Evolutionary conservation across 2,329 filamentous ascomycete species (phyloP).

Genomic region (Fusarium veterinarium): DNA sequence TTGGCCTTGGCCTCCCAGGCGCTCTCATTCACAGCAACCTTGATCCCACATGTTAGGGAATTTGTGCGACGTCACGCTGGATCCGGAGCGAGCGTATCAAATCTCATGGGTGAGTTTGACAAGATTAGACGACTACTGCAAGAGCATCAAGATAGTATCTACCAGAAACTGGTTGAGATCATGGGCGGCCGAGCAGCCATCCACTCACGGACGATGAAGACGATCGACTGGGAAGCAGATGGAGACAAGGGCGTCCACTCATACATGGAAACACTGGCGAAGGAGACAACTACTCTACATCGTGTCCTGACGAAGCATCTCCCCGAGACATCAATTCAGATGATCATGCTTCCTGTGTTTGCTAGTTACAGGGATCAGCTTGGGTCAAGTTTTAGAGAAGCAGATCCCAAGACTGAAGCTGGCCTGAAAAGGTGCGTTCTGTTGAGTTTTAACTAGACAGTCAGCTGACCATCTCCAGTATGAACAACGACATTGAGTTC

Average conservation of each 20-base stretch:
- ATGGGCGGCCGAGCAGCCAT: conserved; percentile 82
- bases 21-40: conserved; percentile 84
- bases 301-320: conserved; percentile 86
- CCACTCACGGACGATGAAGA: conserved; percentile 80
- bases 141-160: conserved; percentile 90
- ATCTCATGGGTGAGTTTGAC: conserved; percentile 85
- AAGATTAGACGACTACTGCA: conserved; percentile 85
- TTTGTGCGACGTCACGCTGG: conserved; percentile 83
- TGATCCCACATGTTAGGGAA: conserved; percentile 91
- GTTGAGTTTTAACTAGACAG: background rate
- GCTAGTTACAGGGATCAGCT: conserved; percentile 84
- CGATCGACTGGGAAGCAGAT: conserved; percentile 76
- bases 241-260: conserved; percentile 62
- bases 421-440: conserved; percentile 76
- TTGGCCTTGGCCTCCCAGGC: conserved; percentile 92
- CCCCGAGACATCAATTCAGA: conserved; percentile 77
- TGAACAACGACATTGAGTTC: conserved; percentile 80
- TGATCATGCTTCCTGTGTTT: conserved; percentile 91
- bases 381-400: conserved; percentile 74
- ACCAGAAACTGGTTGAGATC: conserved; percentile 93
- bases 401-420: conserved; percentile 71
- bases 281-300: conserved; percentile 87
- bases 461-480: conserved; percentile 60
- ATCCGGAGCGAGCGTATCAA: conserved; percentile 62
- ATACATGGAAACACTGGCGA: conserved; percentile 89